Evolutionary conservation across 306 rosid genomes (phyloP).

Genomic region (Purshia tridentata): DNA sequence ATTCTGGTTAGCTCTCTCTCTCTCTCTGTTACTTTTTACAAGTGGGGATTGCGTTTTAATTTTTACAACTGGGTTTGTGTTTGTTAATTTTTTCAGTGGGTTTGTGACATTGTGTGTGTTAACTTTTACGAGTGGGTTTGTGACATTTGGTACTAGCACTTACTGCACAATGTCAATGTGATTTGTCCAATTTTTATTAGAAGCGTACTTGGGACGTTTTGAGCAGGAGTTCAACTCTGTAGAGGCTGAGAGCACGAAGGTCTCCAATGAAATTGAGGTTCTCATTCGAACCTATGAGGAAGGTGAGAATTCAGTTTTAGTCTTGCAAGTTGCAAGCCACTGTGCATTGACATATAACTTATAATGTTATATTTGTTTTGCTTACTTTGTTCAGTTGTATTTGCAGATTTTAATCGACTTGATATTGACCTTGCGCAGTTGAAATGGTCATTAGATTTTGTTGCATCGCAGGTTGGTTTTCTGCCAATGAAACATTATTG

Average conservation of each 20-base stretch:
- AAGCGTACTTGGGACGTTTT: conserved; percentile 51
- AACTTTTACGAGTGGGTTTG: neutral
- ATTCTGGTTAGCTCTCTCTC: too few species aligned
- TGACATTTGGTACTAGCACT: neutral
- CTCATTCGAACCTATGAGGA: conserved; percentile 42
- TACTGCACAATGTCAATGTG: neutral
- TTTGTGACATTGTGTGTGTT: too few species aligned
- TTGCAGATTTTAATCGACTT: conserved; percentile 53
- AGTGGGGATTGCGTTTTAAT: too few species aligned
- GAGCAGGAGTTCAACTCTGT: conserved; percentile 50
- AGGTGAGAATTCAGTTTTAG: conserved; percentile 36
- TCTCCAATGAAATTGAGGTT: conserved; percentile 46
- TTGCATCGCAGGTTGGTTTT: conserved; percentile 56
- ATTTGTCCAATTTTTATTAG: conserved; percentile 23
- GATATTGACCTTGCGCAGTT: conserved; percentile 55
- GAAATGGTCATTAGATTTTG: conserved; percentile 45
- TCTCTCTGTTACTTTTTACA: too few species aligned
- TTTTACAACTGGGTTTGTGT: too few species aligned
- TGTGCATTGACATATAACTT: neutral
- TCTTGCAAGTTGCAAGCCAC: neutral
- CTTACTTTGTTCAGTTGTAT: conserved; percentile 6
- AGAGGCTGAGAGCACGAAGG: conserved; percentile 43
- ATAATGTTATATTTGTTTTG: neutral
- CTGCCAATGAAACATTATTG: conserved; percentile 4
- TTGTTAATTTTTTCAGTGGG: too few species aligned